Percentiles rank a stretch among this genome's conserved stretches.
Conservation (phyloP, 129 eudicot genomes). For the Glebionis coronaria region DNA sequence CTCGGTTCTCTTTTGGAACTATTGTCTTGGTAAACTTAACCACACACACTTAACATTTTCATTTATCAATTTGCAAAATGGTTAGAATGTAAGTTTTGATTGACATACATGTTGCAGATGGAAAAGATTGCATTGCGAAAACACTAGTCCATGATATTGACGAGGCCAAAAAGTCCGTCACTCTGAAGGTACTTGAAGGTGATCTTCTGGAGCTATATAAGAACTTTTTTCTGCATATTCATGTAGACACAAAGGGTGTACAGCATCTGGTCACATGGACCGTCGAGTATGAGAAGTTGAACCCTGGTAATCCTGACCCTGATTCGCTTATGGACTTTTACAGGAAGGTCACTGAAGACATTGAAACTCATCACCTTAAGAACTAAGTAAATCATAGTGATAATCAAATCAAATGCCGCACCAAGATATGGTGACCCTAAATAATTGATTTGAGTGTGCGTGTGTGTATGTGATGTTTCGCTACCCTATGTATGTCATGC, state of each 20-base stretch:
- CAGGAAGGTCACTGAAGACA: background rate
- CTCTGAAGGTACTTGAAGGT: conserved; percentile 18
- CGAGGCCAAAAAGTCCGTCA: conserved; percentile 21
- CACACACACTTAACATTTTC: background rate
- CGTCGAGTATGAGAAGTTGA: conserved; percentile 21
- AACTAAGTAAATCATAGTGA: background rate
- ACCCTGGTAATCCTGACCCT: conserved; percentile 19
- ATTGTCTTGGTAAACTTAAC: conserved; percentile 36
- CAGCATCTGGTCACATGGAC: conserved; percentile 26
- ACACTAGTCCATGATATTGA: conserved; percentile 17
- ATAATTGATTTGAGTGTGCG: too few relatives aligned
- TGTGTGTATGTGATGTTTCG: too few relatives aligned
- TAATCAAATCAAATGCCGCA: too few relatives aligned
- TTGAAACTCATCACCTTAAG: background rate
- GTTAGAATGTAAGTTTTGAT: background rate
- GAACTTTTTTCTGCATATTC: conserved; percentile 10
- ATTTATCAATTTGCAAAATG: background rate
- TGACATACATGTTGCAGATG: conserved; percentile 16
- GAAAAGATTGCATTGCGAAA: conserved; percentile 23
- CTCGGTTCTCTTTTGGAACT: conserved; percentile 33
- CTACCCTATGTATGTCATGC: too few relatives aligned
- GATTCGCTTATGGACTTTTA: conserved; percentile 17
- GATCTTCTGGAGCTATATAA: conserved; percentile 21
- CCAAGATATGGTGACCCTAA: too few relatives aligned
- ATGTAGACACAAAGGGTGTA: conserved; percentile 16